Base-by-base conservation (phyloP, 1,284 basidiomycete species). In the Apiotrichum laibachii region DNA sequence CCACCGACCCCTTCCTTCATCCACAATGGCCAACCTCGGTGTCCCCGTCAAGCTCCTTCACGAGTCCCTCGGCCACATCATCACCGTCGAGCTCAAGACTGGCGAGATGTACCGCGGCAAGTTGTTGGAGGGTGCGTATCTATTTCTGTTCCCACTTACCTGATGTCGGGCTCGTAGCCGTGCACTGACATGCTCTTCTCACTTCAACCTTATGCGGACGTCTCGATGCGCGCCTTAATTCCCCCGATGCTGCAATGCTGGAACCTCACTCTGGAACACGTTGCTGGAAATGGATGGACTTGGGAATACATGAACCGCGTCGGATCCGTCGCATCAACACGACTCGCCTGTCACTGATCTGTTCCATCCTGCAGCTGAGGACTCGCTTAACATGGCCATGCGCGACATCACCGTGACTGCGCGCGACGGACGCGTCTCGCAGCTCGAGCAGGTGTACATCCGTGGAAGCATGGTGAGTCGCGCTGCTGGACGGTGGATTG, bases 381-480 rank as follows among this genome's bases (percentile, higher is more conserved):
- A 99, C 77, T 97, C 95, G 73, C 82, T 99, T 53, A 99, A 99
- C 81, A 93, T 99, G 73, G 92, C 94, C 1, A 79, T 99, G 68
- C 93, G 87, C 78, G 92, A 98, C 65, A 96, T 99, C 72, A 98
- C 95, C 22, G 96, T 98, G 26, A 99, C 96, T 13, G 92, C 91
- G 56, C 87, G 95, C 59, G 96, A 99, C 82, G 96, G 96, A 50
- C 90, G 96, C 72, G 92, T 99, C 46, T 95, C 94, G n/a, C 96
- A 99, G 78, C 84, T 99, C 56, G 95, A 99, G 82, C 95, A 97
- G 79, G 94, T 98, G 45, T 99, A 99, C 80, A 99, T 99, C 71
- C 85, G 96, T 67, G 96, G 96, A 66, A 94, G 90, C 78, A 97
- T 98, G 91, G 77, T 79, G 60, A 61, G 77, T 74, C 8, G 10